Evolutionary conservation across 2,329 filamentous ascomycete species (phyloP).

Genomic region (Calycina herbarum): DNA sequence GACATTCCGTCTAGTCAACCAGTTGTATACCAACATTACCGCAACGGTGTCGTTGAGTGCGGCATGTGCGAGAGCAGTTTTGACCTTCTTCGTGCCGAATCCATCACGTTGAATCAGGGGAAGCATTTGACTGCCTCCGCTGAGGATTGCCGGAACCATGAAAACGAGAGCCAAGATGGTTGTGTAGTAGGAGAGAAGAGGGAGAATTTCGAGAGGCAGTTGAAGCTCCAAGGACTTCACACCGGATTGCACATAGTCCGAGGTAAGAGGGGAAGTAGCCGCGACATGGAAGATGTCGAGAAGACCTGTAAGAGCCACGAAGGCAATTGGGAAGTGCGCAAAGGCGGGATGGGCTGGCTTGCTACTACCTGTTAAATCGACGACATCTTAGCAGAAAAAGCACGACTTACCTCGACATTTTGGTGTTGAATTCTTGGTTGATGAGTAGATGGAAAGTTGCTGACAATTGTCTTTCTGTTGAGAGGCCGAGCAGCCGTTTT

Average conservation of each 20-base stretch:
- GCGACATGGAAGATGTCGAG: conserved; percentile 19
- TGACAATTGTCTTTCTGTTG: too few relatives aligned
- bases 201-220: conserved; percentile 10
- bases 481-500: too few relatives aligned
- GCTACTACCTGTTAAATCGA: conserved; percentile 5
- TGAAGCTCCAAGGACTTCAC: conserved; percentile 8
- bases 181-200: conserved; percentile 20
- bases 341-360: conserved; percentile 23
- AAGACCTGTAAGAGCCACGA: conserved; percentile 15
- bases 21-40: conserved; percentile 16
- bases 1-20: conserved; percentile 13
- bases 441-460: too few relatives aligned
- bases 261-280: conserved; percentile 5
- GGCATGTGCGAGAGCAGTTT: conserved; percentile 16
- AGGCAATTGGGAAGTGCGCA: conserved; percentile 24
- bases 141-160: conserved; percentile 18
- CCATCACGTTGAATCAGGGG: conserved; percentile 20
- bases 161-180: conserved; percentile 19
- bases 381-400: background rate
- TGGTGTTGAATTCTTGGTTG: background rate
- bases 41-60: conserved; percentile 19
- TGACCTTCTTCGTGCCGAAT: conserved; percentile 15
- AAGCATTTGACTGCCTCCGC: conserved; percentile 15
- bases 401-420: conserved; percentile 13
- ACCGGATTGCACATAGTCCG: background rate